Base-by-base conservation (phyloP, 345 rosid genomes). In the Pseudoturritis turrita region DNA sequence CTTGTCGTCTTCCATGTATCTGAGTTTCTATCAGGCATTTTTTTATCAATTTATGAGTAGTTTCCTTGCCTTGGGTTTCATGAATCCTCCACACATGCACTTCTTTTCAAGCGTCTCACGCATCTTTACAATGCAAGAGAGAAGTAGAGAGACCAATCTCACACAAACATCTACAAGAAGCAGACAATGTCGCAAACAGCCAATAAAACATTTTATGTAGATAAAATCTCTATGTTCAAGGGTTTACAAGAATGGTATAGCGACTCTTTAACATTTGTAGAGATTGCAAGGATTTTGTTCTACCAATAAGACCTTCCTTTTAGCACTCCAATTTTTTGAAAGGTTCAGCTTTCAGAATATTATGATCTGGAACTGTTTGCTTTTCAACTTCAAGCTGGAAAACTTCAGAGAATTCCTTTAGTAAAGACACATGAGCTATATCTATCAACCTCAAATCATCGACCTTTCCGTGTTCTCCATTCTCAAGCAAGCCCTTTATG, bases 361-460 rank as follows among this genome's bases (percentile, higher is more conserved):
- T 23, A 71, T 35, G 57, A 18, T 64, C 74, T 35, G 60, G 14
- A 59, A 71, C 9, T 47, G 73, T 62, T 47, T 71, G 72, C 11
- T 75, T 73, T 40, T 53, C 66, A 41, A 87, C 63, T 35, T 81
- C 75, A 57, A 88, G 83, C 78, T 86, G 79, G 65, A 92, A 89
- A 78, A 83, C 83, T 78, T 88, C 86, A 29, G 82, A 82, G 64
- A 92, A 89, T 77, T 86, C 92, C 68, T 58, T 79, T 33, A 92
- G 66, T 56, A 92, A 75, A 56, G 94, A 83, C 33, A 77, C 76
- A 72, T 35, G 73, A 31, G 88, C 43, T 17, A 84, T 64, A 33
- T 86, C 77, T 8, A 91, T 65, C 70, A 86, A 62, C 46, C 77
- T 51, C 11, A 21, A 28, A 72, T 83, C 87, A 31, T 74, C 53